These are phyloP conservation scores for Coemansia sp. DNA, from an alignment of 192 early-diverging fungal species.

Conservation along the genomic window DNA sequence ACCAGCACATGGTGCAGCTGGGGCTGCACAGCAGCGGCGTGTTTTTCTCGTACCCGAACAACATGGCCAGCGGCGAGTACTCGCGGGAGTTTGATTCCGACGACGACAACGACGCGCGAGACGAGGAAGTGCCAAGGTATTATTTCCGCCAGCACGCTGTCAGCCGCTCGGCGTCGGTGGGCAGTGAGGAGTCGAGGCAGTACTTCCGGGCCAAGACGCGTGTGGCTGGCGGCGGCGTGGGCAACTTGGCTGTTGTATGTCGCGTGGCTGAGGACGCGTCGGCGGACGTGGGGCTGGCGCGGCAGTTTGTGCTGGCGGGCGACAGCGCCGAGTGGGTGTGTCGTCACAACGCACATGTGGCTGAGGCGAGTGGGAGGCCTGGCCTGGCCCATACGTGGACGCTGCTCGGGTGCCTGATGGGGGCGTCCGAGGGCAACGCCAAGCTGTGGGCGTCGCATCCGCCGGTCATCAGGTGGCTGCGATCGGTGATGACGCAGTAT, in stretches of 20 bases:
- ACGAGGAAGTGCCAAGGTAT: constrained; percentile 45
- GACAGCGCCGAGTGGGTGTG: constrained; percentile 26
- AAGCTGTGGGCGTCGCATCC: constrained; percentile 23
- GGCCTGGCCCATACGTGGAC: constrained; percentile 39
- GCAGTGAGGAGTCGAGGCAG: constrained; percentile 7
- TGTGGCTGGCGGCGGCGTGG: constrained; percentile 8
- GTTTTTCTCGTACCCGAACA: constrained; percentile 16
- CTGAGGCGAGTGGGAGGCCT: constrained; percentile 7
- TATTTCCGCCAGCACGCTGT: constrained; percentile 29
- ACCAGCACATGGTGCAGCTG: constrained; percentile 40
- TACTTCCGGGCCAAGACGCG: constrained; percentile 14
- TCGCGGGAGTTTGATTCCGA: constrained; percentile 1
- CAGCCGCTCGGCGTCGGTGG: not conserved
- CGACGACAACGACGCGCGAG: constrained; percentile 24
- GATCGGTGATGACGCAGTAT: constrained; percentile 28
- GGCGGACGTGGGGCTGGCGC: constrained; percentile 30
- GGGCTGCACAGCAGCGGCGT: constrained; percentile 33
- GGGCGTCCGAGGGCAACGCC: not conserved
- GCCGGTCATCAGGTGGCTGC: constrained; percentile 36
- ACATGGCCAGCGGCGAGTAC: not conserved
- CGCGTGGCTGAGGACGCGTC: constrained; percentile 17
- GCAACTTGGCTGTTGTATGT: constrained; percentile 36
- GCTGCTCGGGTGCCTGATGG: constrained; percentile 36
- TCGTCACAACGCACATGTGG: constrained; percentile 33
- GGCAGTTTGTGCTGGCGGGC: constrained; percentile 34